A percentile compares a stretch with the other conserved stretches of the same genome.
Evolutionary conservation across 371 early-diverging fungal genomes (phyloP).

Genomic region (Nosema bombycis): DNA sequence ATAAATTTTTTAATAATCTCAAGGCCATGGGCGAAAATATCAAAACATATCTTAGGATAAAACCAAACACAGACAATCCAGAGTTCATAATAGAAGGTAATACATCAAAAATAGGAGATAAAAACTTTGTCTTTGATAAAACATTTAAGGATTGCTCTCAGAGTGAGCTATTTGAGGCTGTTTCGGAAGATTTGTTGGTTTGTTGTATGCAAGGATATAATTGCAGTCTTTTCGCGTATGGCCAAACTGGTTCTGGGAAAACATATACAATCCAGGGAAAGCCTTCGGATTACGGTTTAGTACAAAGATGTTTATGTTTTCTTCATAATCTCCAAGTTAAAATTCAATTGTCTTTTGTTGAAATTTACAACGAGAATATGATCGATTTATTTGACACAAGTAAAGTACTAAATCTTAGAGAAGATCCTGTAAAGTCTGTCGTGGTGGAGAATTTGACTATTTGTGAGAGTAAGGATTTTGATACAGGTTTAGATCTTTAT

Average conservation of each 20-base stretch:
- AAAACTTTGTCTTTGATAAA: slow-evolving; percentile 40
- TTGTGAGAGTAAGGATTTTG: slow-evolving; percentile 70
- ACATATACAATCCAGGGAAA: slow-evolving; percentile 93
- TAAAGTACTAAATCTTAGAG: slow-evolving; percentile 76
- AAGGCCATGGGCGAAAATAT: slow-evolving; percentile 48
- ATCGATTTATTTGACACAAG: slow-evolving; percentile 74
- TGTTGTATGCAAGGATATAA: slow-evolving; percentile 47
- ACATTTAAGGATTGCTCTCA: slow-evolving; percentile 44
- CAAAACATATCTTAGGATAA: slow-evolving; percentile 50
- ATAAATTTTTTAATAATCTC: not conserved
- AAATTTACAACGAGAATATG: slow-evolving; percentile 83
- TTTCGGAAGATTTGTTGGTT: slow-evolving; percentile 24
- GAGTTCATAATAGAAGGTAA: slow-evolving; percentile 20
- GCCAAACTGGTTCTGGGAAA: slow-evolving; percentile 89
- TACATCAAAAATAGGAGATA: slow-evolving; percentile 29
- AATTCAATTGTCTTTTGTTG: slow-evolving; percentile 69
- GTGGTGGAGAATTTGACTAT: slow-evolving; percentile 80
- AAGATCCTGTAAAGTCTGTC: slow-evolving; percentile 74
- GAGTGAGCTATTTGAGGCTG: slow-evolving; percentile 29
- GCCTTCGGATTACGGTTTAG: slow-evolving; percentile 66
- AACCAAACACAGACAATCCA: slow-evolving; percentile 24
- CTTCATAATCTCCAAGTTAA: slow-evolving; percentile 56
- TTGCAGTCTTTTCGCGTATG: slow-evolving; percentile 61
- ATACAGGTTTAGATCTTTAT: slow-evolving; percentile 80
- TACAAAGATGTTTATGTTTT: slow-evolving; percentile 49